Base-by-base conservation (phyloP, 1,139 yeast genomes). In the Pichia cactophila region DNA sequence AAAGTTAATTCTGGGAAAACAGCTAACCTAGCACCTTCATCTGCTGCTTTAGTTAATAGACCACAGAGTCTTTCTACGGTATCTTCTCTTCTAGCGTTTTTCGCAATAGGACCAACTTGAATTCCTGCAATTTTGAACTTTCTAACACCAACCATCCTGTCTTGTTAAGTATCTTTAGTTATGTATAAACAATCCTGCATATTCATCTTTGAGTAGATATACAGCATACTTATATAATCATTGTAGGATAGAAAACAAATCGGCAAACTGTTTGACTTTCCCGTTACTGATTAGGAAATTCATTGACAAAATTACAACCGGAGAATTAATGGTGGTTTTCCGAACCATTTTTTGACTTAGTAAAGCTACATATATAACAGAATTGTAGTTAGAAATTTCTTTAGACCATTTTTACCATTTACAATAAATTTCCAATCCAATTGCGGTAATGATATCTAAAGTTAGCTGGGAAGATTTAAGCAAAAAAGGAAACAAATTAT, bases 1-100 rank as follows among this genome's bases (percentile, higher is more conserved):
- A 64, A 58, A 3, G 66, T 57, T 20, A 63, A 50, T 52, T 64
- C 68, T 12, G 67, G 67, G 46, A 62, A 64, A 17, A 61, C 62
- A 8, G 58, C 63, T 26, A 64, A 47, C 29, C 49, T 55, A n/a
- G 61, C 64, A 26, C 60, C 64, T 39, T 58, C 46, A 55, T 51
- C 50, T 60, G 59, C 49, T 53, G 58, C 53, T 46, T 56, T 56
- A n/a, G 64, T 53, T 29, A 68, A 54, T 12, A 68, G 49, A 29
- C 53, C 54, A 28, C 60, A 52, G 47, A 68, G 54, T 51, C 70
- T 58, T n/a, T 51, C 48, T 8, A 67, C 64, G 3, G 65, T 63
- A 42, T 64, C 65, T 12, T 56, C 47, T 49, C 61, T 60, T 33
- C 63, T 61, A 7, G 69, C 61, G 35, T 59, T 58, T 50, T 44